Percentiles rank a stretch among this genome's conserved stretches.
These are phyloP conservation scores for Silybum marianum DNA, from an alignment of 129 eudicot genomes.

Conservation along the genomic window DNA sequence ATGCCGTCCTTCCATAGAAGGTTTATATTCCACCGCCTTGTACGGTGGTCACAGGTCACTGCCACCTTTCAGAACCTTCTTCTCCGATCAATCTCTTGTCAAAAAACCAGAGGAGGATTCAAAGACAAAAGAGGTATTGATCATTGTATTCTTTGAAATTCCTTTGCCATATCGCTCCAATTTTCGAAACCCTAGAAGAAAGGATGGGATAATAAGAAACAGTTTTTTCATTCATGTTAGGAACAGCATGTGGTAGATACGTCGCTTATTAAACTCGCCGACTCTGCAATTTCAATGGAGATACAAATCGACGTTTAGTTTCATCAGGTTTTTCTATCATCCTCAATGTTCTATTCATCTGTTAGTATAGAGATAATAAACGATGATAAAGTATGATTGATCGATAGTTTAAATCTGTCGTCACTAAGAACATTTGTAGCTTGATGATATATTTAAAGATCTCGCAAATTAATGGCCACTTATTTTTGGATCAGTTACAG, in stretches of 20 bases:
- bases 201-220: not conserved
- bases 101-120: not conserved
- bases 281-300: not conserved
- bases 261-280: not conserved
- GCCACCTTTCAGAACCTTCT: not conserved
- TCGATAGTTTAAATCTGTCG: not conserved
- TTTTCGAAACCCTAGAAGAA: not conserved
- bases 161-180: not conserved
- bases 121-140: not conserved
- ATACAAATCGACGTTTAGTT: not conserved
- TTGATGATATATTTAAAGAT: not conserved
- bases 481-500: not conserved
- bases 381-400: not conserved
- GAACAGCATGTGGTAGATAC: not conserved
- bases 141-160: not conserved
- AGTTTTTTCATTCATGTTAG: not conserved
- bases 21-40: constrained; percentile 1
- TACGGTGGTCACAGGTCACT: not conserved
- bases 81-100: not conserved
- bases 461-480: not conserved
- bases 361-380: not conserved
- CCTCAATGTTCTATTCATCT: not conserved
- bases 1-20: not conserved
- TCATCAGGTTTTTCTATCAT: not conserved
- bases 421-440: not conserved